These are phyloP conservation scores for Beauveria medogensis DNA, from an alignment of 2,329 filamentous ascomycete species.

Conservation along the genomic window DNA sequence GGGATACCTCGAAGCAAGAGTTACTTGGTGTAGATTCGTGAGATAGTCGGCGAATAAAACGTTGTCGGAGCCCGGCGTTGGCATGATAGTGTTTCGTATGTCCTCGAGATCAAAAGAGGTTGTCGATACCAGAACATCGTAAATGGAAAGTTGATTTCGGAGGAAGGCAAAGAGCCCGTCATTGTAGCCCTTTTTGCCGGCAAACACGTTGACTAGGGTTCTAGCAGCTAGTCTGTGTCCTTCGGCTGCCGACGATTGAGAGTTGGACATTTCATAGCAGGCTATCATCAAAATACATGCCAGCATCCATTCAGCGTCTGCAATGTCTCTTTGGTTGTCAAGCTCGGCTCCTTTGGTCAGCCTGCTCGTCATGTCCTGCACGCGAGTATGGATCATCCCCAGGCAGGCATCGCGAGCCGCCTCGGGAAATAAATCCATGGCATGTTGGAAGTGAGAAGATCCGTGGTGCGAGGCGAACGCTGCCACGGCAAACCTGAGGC, in stretches of 20 bases:
- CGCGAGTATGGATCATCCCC: conserved; percentile 17
- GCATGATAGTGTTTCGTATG: conserved; percentile 17
- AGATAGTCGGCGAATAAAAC: conserved; percentile 21
- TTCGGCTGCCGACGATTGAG: conserved; percentile 19
- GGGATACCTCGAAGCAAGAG: conserved; percentile 14
- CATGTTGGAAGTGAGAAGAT: conserved; percentile 16
- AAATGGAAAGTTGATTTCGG: conserved; percentile 21
- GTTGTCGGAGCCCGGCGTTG: conserved; percentile 15
- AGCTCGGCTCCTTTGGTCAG: conserved; percentile 17
- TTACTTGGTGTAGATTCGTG: conserved; percentile 15
- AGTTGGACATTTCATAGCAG: conserved; percentile 23
- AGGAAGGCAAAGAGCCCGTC: conserved; percentile 21
- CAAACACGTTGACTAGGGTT: conserved; percentile 22
- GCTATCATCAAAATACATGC: conserved; percentile 21
- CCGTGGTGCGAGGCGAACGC: conserved; percentile 23
- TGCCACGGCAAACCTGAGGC: conserved; percentile 21
- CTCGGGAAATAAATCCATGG: conserved; percentile 18
- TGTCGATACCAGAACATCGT: conserved; percentile 21
- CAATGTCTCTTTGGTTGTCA: conserved; percentile 17
- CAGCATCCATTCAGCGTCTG: conserved; percentile 23
- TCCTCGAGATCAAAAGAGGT: conserved; percentile 21
- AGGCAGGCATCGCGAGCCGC: conserved; percentile 22
- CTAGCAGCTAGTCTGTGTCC: conserved; percentile 21
- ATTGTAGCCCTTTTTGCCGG: conserved; percentile 14
- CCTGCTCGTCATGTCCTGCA: conserved; percentile 19